Base-by-base conservation (phyloP, 768 basidiomycete species). In the Hydnum rufescens region DNA sequence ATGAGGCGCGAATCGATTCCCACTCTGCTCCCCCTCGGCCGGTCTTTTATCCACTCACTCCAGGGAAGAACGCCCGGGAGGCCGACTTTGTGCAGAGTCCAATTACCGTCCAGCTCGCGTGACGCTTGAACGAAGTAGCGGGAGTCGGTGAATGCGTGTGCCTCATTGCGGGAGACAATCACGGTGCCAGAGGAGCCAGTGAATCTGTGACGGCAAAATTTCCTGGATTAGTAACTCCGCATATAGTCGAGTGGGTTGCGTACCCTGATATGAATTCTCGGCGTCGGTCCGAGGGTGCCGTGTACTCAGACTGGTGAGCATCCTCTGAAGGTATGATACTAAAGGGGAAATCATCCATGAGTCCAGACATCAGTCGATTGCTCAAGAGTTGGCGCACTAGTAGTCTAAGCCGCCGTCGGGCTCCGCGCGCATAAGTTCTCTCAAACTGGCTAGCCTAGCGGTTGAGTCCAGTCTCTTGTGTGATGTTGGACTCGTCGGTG, bases 1-100 rank as follows among this genome's bases (percentile, higher is more conserved):
- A 90, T 66, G 75, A 88, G 80, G 16, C 83, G 77, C 2, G 86
- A 81, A 63, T 93, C 89, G 52, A 92, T 72, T 8, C 88, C 89
- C 48, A 92, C 75, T 58, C 75, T 70, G 26, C 36, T 42, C 22
- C 54, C 54, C 26, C 48, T 43, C 13, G 55, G 55, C 13, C 55
- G 47, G 32, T 50, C 48, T 31, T 46, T 47, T 4, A 56, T 19
- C 55, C 55, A 56, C 34, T 56, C 42, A 3, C 48, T 44, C 54
- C 54, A 56, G 6, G 25, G 25, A 25, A 30, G 6, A 16, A 50
- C 30, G 2, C 68, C 73, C 49, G 3, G 67, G 61, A 8, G 75
- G 3, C 87, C 63, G 6, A 76, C 75, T 43, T 67, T 67, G 30
- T 87, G 68, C 22, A 87, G 51, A 16, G 67, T 67, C 88, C 88